These are phyloP conservation scores for Clitopilus passeckerianus DNA, from an alignment of 768 basidiomycete species.

Conservation along the genomic window DNA sequence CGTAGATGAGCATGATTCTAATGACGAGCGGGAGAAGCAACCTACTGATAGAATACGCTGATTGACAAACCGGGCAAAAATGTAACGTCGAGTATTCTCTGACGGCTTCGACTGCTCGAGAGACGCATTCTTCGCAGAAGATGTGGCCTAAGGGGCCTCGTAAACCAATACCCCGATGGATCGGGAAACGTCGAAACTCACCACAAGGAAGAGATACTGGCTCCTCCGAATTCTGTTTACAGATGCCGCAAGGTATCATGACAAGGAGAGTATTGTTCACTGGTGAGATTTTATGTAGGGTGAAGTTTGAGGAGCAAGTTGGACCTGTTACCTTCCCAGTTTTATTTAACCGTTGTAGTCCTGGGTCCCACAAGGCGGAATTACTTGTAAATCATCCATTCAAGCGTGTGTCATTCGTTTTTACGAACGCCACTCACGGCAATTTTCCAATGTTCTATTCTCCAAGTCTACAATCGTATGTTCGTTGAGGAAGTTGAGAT, in stretches of 20 bases:
- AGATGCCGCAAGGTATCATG: constrained; percentile 58
- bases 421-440: neutral
- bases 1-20: neutral
- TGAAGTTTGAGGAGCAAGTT: neutral
- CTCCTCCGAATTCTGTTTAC: constrained; percentile 45
- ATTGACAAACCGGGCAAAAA: constrained; percentile 55
- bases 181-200: constrained; percentile 22
- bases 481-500: neutral
- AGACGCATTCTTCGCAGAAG: constrained; percentile 58
- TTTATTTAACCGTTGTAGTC: neutral
- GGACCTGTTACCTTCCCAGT: neutral
- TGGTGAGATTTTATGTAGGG: neutral
- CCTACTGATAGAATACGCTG: constrained; percentile 50
- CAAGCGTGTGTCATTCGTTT: neutral
- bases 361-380: neutral
- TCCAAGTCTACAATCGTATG: neutral
- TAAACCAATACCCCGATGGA: neutral
- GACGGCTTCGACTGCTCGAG: constrained; percentile 41
- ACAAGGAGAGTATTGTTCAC: neutral
- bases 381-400: neutral
- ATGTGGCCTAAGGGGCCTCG: constrained; percentile 46
- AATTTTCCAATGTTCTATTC: neutral
- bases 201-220: constrained; percentile 65
- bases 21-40: constrained; percentile 5
- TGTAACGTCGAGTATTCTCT: constrained; percentile 41